phyloP scores from a whole-genome alignment of 2,329 filamentous ascomycete genomes.

The Colletotrichum sp. region DNA sequence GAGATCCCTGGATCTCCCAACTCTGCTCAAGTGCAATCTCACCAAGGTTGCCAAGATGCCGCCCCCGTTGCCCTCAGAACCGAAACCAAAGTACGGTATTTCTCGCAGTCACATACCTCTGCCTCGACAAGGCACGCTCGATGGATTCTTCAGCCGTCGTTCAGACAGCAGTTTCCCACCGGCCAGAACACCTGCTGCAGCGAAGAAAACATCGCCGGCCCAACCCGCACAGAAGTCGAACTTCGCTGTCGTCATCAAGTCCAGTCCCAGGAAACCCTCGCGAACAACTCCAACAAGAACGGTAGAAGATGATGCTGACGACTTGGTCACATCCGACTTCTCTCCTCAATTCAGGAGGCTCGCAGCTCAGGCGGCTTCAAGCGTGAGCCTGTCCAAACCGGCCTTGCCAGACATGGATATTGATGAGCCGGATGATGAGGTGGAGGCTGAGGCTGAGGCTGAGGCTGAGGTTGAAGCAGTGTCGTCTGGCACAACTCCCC shows the following conservation, averaged over 20 bases:
- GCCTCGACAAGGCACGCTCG: slow-evolving; percentile 4
- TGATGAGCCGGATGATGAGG: background rate
- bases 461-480: background rate
- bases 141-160: background rate
- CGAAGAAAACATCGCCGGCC: background rate
- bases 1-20: background rate
- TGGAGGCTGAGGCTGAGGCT: background rate
- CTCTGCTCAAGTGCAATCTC: background rate
- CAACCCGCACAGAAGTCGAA: slow-evolving; percentile 3
- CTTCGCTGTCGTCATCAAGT: slow-evolving; percentile 15
- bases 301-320: slow-evolving; percentile 17
- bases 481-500: background rate
- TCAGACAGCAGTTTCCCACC: background rate
- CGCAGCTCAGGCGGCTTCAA: slow-evolving; percentile 2
- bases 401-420: background rate
- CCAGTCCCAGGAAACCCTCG: background rate
- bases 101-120: background rate
- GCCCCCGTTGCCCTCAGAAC: background rate
- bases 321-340: slow-evolving; percentile 25
- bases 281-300: background rate
- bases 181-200: background rate
- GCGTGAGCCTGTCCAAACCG: slow-evolving; percentile 18
- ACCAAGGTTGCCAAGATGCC: background rate
- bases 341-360: slow-evolving; percentile 19
- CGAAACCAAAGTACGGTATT: background rate